Evolutionary conservation across 176 grass and related monocot genomes (phyloP).

Genomic region (Avena sativa): DNA sequence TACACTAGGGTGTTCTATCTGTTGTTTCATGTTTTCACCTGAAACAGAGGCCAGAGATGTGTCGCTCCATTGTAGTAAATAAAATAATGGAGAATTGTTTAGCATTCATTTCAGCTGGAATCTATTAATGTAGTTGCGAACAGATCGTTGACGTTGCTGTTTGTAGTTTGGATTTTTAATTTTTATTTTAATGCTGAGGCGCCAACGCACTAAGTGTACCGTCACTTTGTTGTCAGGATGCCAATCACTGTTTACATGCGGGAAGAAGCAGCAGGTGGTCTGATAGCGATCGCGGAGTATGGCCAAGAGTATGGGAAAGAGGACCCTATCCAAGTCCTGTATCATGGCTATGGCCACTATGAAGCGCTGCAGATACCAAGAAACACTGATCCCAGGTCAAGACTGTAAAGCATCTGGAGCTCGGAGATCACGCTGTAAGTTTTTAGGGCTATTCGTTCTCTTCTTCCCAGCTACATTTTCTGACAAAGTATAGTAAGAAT

Average conservation of each 20-base stretch:
- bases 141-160: not conserved
- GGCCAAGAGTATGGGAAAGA: constrained; percentile 77
- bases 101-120: not conserved
- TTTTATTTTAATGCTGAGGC: not conserved
- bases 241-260: constrained; percentile 76
- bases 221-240: constrained; percentile 51
- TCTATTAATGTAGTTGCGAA: not conserved
- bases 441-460: not conserved
- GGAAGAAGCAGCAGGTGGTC: constrained; percentile 60
- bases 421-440: not conserved
- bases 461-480: not conserved
- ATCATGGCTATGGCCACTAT: constrained; percentile 80
- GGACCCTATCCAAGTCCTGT: constrained; percentile 71
- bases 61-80: not conserved
- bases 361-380: constrained; percentile 58
- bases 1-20: not conserved
- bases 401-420: constrained; percentile 36
- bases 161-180: not conserved
- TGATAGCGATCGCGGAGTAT: constrained; percentile 73
- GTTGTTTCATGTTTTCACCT: not conserved
- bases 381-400: constrained; percentile 50
- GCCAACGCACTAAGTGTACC: not conserved
- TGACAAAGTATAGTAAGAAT: not conserved
- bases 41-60: not conserved
- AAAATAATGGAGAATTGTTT: not conserved